Percentiles rank a stretch among this genome's conserved stretches.
Conservation (phyloP, 352 stramenopile genomes). For the Phytophthora capsici region DNA sequence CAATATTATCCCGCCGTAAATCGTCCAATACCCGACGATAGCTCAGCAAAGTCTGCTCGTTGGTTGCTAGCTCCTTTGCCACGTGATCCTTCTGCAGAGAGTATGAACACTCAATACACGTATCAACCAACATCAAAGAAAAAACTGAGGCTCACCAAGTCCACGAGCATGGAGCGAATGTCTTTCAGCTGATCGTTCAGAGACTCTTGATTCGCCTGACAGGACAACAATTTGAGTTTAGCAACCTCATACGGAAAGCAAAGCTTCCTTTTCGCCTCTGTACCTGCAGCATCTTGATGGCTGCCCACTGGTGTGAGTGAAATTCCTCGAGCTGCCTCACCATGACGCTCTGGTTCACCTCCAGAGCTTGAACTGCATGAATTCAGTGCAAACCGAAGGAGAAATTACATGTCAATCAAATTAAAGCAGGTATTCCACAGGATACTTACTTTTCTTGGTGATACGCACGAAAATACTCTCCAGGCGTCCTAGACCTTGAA, state of each 20-base stretch:
- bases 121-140: background rate
- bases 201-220: conserved; percentile 55
- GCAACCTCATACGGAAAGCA: background rate
- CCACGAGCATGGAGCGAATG: conserved; percentile 53
- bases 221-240: conserved; percentile 11
- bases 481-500: conserved; percentile 66
- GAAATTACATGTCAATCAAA: background rate
- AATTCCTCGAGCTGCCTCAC: conserved; percentile 63
- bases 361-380: conserved; percentile 67
- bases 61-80: conserved; percentile 35
- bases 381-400: conserved; percentile 1
- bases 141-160: conserved; percentile 42
- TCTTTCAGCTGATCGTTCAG: conserved; percentile 59
- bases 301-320: conserved; percentile 49
- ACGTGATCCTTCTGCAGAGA: conserved; percentile 46
- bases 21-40: conserved; percentile 49
- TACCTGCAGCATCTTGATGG: conserved; percentile 54
- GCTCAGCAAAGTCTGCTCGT: conserved; percentile 40
- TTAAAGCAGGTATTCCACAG: background rate
- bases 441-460: conserved; percentile 76
- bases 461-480: conserved; percentile 88
- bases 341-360: conserved; percentile 71
- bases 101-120: background rate
- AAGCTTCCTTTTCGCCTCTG: background rate
- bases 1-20: conserved; percentile 55